A percentile compares a stretch with the other conserved stretches of the same genome.
Evolutionary conservation across 495 filamentous ascomycete genomes (phyloP).

Genomic region (Arthonia radiata): DNA sequence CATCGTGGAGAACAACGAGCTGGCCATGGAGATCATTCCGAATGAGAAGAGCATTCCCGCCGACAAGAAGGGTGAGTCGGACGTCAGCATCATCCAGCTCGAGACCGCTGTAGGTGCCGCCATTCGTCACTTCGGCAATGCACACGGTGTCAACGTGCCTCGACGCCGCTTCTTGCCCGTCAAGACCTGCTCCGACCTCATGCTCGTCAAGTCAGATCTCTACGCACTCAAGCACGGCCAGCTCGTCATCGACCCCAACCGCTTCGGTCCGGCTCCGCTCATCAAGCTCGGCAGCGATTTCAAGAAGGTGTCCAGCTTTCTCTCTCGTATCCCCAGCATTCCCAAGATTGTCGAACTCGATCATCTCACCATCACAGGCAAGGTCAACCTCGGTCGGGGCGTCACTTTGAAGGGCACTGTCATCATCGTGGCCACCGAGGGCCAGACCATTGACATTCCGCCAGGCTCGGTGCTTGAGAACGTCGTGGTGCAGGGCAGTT

Average conservation of each 20-base stretch:
- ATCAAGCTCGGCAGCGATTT: constrained; percentile 99
- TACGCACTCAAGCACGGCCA: constrained; percentile 99
- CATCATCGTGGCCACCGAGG: constrained; percentile 96
- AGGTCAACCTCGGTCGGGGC: constrained; percentile 83
- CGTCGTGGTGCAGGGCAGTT: constrained; percentile 93
- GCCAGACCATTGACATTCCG: constrained; percentile 91
- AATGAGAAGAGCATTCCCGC: constrained; percentile 96
- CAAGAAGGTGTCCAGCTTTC: constrained; percentile 99
- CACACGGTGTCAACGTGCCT: constrained; percentile 96
- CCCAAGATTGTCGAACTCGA: constrained; percentile 96
- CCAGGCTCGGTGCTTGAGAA: constrained; percentile 94
- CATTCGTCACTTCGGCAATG: constrained; percentile 96
- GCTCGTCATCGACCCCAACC: constrained; percentile 80
- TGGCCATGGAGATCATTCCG: constrained; percentile 99
- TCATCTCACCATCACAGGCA: constrained; percentile 90
- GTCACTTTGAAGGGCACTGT: constrained; percentile 97
- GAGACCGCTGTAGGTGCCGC: constrained; percentile 97
- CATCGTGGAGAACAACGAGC: constrained; percentile 92
- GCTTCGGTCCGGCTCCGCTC: constrained; percentile 92
- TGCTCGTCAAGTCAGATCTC: constrained; percentile 99
- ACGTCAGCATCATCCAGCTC: constrained; percentile 89
- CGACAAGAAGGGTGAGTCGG: constrained; percentile 98
- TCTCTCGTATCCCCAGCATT: constrained; percentile 87
- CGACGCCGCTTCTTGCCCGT: constrained; percentile 95
- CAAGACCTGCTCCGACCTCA: constrained; percentile 98